Base-by-base conservation (phyloP, 2,329 filamentous ascomycete genomes). In the Ramularia endophylla region DNA sequence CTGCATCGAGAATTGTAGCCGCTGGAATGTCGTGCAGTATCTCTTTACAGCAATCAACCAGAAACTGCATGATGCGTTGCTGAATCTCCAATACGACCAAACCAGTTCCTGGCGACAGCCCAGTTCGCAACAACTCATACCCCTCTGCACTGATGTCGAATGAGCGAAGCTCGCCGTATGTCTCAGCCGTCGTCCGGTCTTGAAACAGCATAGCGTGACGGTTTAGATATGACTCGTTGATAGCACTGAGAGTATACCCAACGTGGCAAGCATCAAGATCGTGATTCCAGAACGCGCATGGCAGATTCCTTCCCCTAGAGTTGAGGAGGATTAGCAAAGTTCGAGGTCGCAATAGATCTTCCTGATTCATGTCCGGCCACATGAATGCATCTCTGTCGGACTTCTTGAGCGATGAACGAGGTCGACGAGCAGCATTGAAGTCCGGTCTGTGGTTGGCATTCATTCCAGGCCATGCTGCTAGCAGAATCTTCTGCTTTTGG, bases 11-110 rank as follows among this genome's bases (percentile, higher is more conserved):
- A 5, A 44, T 5, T n/a, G 12, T 19, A 27, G 20, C 12, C 27
- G 17, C 29, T 2, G 36, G 28, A 6, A 47, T 9, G 12, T 44
- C 45, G 32, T 48, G 41, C 5, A 48, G 15, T 11, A 48, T 45
- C 6, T 17, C 18, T 22, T 31, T 33, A 3, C 25, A 34, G 25
- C 45, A 48, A 7, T 31, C 25, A 7, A 39, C 36, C 20, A 44
- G 31, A 25, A 44, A 44, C 8, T 18, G 19, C 29, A 38, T 31
- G 5, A 28, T 48, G 25, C 13, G 25, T 4, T 45, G 32, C 19
- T 45, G 42, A 25, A 22, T 11, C n/a, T 44, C 39, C 3, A 48
- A 28, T 5, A 48, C 31, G n/a, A 44, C 20, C 6, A 41, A 29
- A 19, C 41, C 44, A n/a, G 38, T 40, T 12, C 41, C 41, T 16